Evolutionary conservation across 768 basidiomycete genomes (phyloP).

Genomic region (Boletus reticulatus): DNA sequence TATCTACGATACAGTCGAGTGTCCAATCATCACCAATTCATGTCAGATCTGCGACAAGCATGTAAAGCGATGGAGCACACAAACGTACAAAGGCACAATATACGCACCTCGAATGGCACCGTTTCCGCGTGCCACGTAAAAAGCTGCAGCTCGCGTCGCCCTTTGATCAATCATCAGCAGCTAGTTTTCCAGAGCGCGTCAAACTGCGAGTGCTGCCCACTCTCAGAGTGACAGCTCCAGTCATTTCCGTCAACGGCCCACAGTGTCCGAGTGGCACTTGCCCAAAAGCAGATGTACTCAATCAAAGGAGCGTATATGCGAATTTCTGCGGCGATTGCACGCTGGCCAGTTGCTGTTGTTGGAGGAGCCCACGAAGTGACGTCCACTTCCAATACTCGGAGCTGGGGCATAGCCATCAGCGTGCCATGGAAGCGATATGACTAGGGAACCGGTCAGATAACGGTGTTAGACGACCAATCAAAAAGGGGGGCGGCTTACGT

Average conservation of each 20-base stretch:
- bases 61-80: conserved; percentile 14
- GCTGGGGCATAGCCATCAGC: conserved; percentile 33
- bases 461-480: conserved; percentile 8
- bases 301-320: conserved; percentile 37
- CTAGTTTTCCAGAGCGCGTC: conserved; percentile 31
- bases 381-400: conserved; percentile 38
- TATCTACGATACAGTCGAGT: conserved; percentile 23
- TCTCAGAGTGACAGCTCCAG: conserved; percentile 29
- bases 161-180: conserved; percentile 15
- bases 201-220: conserved; percentile 24
- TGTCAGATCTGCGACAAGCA: conserved; percentile 20
- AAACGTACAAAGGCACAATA: conserved; percentile 23
- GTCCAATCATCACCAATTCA: conserved; percentile 16
- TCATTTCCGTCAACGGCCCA: conserved; percentile 37
- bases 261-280: conserved; percentile 25
- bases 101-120: conserved; percentile 21
- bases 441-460: conserved; percentile 28
- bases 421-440: conserved; percentile 33
- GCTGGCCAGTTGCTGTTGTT: conserved; percentile 31
- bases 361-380: conserved; percentile 35
- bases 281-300: conserved; percentile 36
- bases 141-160: conserved; percentile 11
- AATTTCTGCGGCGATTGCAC: conserved; percentile 38
- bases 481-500: conserved; percentile 29
- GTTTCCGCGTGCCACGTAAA: conserved; percentile 27